Base-by-base conservation (phyloP, 1,139 yeast species). In the Hemisphaericaspora lyxosophila region DNA sequence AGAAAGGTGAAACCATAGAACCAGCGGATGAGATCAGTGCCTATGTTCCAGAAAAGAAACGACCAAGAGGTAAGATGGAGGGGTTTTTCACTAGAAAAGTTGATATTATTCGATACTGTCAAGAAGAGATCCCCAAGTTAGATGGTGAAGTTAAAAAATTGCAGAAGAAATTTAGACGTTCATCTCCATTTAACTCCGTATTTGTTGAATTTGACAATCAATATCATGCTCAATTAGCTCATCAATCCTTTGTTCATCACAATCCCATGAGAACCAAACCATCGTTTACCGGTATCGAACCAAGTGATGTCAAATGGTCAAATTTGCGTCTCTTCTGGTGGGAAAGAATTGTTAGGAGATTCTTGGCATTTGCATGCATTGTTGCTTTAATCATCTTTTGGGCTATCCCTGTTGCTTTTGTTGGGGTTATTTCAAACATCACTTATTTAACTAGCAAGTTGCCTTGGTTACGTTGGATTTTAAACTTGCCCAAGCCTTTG, bases 381-480 rank as follows among this genome's bases (percentile, higher is more conserved):
- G 57, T 70, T 29, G 70, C 79, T 4, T 60, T 83, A 48, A 72
- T 86, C 36, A 67, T 85, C 14, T 80, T 86, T 49, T 87, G 95
- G 95, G 83, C 94, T 25, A 73, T 87, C 44, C 96, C 96, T 2
- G 92, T 86, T 11, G 87, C 95, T 4, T 81, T 86, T 44, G 85
- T 87, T 17, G 94, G 95, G 62, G 68, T 81, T 41, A 78, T 87
- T 41, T 83, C 95, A 12, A 87, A 87, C 53, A 67, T 85, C 35
- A 80, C 82, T 40, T 81, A 77, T 51, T 70, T 87, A 48, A 70
- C 70, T n/a, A 55, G 64, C 32, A 79, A 80, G 50, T 67, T 85
- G 33, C 83, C 71, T 8, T 83, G 80, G 63, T 69, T 87, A 51
- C 64, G 62, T 26, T 85, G 84, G 64, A 73, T 87, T 43, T 69